Percentiles rank a stretch among this genome's conserved stretches.
Conservation (phyloP, 768 basidiomycete species). For the Xanthoconium stramineum region DNA sequence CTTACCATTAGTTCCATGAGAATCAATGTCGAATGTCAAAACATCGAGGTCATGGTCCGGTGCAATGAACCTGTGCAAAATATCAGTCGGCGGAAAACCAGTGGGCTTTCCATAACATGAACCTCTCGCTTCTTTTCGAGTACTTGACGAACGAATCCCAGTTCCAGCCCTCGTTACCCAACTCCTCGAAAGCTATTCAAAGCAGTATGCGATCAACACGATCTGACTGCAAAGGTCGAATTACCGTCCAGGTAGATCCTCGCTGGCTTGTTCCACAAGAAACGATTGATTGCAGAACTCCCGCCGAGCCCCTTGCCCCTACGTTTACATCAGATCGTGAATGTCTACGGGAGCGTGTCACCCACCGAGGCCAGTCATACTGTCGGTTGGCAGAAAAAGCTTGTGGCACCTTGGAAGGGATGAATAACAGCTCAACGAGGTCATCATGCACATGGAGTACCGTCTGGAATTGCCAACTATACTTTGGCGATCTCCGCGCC, state of each 20-base stretch:
- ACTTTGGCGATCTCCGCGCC: background rate
- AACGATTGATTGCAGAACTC: background rate
- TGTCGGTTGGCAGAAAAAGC: background rate
- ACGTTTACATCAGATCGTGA: background rate
- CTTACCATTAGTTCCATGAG: background rate
- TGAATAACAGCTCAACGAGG: background rate
- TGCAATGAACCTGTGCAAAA: background rate
- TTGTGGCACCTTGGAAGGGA: background rate
- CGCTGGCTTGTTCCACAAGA: constrained; percentile 1
- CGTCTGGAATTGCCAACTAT: constrained; percentile 1
- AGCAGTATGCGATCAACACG: background rate
- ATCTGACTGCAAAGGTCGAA: background rate
- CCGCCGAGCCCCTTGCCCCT: constrained; percentile 1
- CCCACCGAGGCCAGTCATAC: background rate
- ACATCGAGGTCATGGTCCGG: constrained; percentile 1
- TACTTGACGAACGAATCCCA: constrained; percentile 3
- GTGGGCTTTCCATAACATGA: background rate
- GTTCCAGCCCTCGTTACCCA: constrained; percentile 1
- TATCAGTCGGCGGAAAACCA: background rate
- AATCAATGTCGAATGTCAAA: background rate
- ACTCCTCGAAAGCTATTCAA: background rate
- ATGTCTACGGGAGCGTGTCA: background rate
- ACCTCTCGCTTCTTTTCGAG: constrained; percentile 5
- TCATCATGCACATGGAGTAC: background rate
- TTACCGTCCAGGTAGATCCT: background rate